Evolutionary conservation across 2,329 filamentous ascomycete species (phyloP).

Genomic region (Fusarium longipes): DNA sequence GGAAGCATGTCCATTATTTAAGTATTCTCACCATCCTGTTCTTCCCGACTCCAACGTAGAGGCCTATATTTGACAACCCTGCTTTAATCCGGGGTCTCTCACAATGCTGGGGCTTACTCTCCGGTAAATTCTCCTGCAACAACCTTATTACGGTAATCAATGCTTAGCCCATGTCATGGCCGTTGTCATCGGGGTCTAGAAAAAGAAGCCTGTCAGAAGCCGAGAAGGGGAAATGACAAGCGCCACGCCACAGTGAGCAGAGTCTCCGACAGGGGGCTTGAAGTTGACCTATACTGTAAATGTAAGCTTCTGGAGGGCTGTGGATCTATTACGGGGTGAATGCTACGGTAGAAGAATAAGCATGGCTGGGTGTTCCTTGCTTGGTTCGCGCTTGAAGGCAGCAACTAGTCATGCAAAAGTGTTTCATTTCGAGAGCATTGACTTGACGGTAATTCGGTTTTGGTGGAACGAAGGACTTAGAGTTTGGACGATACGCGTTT

Average conservation of each 20-base stretch:
- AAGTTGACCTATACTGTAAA: background rate
- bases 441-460: background rate
- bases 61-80: background rate
- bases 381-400: too few relatives aligned
- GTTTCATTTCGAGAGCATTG: background rate
- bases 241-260: slow-evolving; percentile 1
- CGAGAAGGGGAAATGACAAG: background rate
- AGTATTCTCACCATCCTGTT: background rate
- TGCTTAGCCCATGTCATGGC: background rate
- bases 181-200: background rate
- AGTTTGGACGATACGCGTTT: background rate
- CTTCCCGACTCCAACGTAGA: background rate
- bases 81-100: background rate
- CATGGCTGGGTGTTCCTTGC: background rate
- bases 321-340: slow-evolving; percentile 15
- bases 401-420: background rate
- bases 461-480: background rate
- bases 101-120: slow-evolving; percentile 10
- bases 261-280: background rate
- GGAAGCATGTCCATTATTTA: background rate
- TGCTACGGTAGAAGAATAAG: slow-evolving; percentile 1
- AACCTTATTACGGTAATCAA: slow-evolving; percentile 1
- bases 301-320: background rate
- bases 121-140: background rate
- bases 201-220: background rate